Conservation (phyloP, 1,139 yeast species). For the Sugiyamaella xylanicola region DNA sequence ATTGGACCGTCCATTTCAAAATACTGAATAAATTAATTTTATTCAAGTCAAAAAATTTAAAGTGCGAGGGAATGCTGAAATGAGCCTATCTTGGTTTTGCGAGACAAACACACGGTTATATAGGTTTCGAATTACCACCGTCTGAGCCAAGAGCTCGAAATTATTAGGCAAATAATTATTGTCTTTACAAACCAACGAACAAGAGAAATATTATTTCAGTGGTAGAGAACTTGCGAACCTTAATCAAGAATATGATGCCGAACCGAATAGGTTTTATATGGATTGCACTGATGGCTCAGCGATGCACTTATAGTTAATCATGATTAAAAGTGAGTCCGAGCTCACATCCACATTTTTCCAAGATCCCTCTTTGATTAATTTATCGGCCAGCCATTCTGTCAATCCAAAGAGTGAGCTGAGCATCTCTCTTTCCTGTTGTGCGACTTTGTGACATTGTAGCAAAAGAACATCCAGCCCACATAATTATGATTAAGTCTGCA, state of each 20-base stretch:
- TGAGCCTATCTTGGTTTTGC: slow-evolving; percentile 1
- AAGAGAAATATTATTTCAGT: not conserved
- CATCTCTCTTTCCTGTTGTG: not conserved
- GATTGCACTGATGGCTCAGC: too few species aligned
- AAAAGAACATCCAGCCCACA: slow-evolving; percentile 7
- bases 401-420: not conserved
- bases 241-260: not conserved
- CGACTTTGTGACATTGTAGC: not conserved
- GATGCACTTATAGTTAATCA: not conserved
- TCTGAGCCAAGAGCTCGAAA: not conserved
- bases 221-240: not conserved
- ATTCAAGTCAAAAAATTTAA: not conserved
- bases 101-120: not conserved
- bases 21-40: not conserved
- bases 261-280: not conserved
- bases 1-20: slow-evolving; percentile 9
- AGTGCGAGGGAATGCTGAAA: not conserved
- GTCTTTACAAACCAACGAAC: not conserved
- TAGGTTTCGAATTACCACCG: not conserved
- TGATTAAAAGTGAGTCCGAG: not conserved
- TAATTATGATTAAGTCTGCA: slow-evolving; percentile 2
- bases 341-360: slow-evolving; percentile 1
- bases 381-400: slow-evolving; percentile 5
- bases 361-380: not conserved
- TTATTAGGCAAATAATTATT: not conserved